A percentile compares a stretch with the other conserved stretches of the same genome.
These are phyloP conservation scores for Calonectria pseudoturangicola DNA, from an alignment of 2,329 filamentous ascomycete genomes.

Conservation along the genomic window DNA sequence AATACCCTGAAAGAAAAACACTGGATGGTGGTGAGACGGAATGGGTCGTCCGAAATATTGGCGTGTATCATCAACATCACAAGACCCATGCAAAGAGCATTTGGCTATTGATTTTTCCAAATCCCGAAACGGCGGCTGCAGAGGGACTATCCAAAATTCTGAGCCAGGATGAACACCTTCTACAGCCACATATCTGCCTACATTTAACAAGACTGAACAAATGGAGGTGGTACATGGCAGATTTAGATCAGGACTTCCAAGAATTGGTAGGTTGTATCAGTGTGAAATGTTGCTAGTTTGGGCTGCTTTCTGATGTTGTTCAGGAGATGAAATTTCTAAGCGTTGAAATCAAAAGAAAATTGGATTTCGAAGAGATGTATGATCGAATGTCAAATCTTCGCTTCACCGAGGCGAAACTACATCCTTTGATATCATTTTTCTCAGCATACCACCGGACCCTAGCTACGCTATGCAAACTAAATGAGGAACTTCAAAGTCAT, in stretches of 20 bases:
- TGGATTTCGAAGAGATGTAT: slow-evolving; percentile 2
- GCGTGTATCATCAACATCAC: background rate
- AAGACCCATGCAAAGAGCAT: background rate
- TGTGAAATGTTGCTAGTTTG: background rate
- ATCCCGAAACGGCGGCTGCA: background rate
- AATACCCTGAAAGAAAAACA: background rate
- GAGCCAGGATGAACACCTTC: background rate
- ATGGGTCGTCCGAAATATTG: background rate
- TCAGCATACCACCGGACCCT: background rate
- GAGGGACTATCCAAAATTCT: background rate
- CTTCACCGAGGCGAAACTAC: background rate
- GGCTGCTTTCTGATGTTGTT: background rate
- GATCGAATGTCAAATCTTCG: background rate
- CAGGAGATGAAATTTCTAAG: slow-evolving; percentile 3
- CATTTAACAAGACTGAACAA: background rate
- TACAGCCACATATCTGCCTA: background rate
- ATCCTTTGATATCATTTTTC: background rate
- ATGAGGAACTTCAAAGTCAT: background rate
- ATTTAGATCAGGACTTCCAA: slow-evolving; percentile 2
- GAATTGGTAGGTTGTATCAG: background rate
- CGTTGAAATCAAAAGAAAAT: background rate
- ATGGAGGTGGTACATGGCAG: background rate
- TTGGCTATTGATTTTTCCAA: background rate
- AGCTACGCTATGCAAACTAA: background rate
- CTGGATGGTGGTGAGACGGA: background rate